These are phyloP conservation scores for Persicaria tinctoria DNA, from an alignment of 148 eudicot species.

Conservation along the genomic window DNA sequence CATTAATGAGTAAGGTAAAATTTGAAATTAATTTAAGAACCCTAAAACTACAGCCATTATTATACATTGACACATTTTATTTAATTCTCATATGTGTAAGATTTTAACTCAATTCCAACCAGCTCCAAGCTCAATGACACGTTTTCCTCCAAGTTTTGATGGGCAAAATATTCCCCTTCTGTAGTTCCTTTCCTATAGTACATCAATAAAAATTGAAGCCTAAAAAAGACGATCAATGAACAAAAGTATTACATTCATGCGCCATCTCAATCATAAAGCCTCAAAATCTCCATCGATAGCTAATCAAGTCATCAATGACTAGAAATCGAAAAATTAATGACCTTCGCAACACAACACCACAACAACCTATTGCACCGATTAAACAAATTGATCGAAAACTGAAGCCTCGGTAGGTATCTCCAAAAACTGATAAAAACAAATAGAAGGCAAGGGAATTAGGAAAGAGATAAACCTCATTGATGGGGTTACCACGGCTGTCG, in stretches of 20 bases:
- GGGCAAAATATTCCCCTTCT: slow-evolving; percentile 84
- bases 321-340: background rate
- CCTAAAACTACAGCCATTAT: slow-evolving; percentile 13
- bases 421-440: background rate
- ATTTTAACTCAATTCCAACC: slow-evolving; percentile 70
- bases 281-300: background rate
- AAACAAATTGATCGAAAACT: background rate
- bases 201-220: slow-evolving; percentile 27
- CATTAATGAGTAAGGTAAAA: too few species aligned
- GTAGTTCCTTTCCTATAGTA: slow-evolving; percentile 65
- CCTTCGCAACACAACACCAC: background rate
- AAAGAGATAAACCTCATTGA: slow-evolving; percentile 20
- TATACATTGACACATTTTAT: background rate
- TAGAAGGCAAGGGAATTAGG: background rate
- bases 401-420: background rate
- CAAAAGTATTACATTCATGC: background rate
- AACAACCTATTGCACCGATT: background rate
- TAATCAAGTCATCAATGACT: background rate
- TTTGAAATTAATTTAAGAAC: too few species aligned
- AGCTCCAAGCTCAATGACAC: slow-evolving; percentile 93
- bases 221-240: slow-evolving; percentile 11
- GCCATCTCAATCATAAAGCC: background rate
- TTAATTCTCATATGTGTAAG: background rate
- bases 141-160: slow-evolving; percentile 82
- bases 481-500: slow-evolving; percentile 40